Evolutionary conservation across 768 basidiomycete species (phyloP).

Genomic region (Daedaleopsis sinensis): DNA sequence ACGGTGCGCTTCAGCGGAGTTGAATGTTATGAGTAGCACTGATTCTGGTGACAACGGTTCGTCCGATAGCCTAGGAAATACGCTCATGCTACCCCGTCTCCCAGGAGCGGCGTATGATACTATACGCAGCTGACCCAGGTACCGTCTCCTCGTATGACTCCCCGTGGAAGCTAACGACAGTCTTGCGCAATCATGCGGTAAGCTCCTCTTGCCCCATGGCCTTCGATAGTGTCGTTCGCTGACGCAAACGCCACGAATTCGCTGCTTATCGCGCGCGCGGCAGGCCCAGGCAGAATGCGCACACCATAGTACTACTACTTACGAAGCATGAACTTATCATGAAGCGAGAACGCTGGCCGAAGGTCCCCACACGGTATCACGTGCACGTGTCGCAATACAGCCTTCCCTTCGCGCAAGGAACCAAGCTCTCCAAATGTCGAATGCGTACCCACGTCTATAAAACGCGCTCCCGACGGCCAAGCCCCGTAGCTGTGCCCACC

Average conservation of each 20-base stretch:
- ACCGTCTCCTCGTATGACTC: not conserved
- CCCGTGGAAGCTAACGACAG: constrained; percentile 14
- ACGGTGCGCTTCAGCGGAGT: not conserved
- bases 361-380: constrained; percentile 22
- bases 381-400: constrained; percentile 34
- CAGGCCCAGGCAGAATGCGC: not conserved
- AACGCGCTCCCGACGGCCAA: not conserved
- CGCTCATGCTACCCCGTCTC: not conserved
- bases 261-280: not conserved
- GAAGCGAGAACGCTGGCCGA: not conserved
- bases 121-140: not conserved
- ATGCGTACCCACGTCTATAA: constrained; percentile 12
- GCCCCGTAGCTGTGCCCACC: no score
- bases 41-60: not conserved
- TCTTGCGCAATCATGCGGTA: constrained; percentile 13
- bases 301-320: not conserved
- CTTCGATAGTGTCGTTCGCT: not conserved
- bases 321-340: no score
- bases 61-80: not conserved
- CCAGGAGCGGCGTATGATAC: not conserved
- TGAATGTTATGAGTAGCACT: not conserved
- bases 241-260: not conserved
- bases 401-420: constrained; percentile 29
- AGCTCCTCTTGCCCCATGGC: not conserved
- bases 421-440: constrained; percentile 1